A percentile compares a stretch with the other conserved stretches of the same genome.
phyloP scores from a whole-genome alignment of 2,329 filamentous ascomycete species.

The Penicillium sp. region DNA sequence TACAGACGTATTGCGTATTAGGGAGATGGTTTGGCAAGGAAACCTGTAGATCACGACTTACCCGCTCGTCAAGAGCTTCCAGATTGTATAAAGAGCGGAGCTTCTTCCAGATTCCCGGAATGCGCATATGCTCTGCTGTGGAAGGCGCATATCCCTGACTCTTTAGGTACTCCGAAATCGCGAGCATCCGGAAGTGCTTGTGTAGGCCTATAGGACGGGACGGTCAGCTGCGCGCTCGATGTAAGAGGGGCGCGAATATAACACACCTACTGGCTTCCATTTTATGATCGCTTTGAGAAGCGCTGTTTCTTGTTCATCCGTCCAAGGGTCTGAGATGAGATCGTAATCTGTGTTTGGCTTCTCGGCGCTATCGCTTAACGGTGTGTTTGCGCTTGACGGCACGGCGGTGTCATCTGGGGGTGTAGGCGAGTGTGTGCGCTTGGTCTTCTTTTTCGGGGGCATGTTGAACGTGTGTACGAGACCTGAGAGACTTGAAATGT shows the following conservation, averaged over 20 bases:
- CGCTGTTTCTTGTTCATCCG: conserved; percentile 88
- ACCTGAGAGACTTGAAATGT: neutral
- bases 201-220: conserved; percentile 62
- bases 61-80: conserved; percentile 78
- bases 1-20: conserved; percentile 18
- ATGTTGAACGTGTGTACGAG: conserved; percentile 19
- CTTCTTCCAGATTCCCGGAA: conserved; percentile 89
- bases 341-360: conserved; percentile 45
- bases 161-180: conserved; percentile 73
- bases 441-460: conserved; percentile 61
- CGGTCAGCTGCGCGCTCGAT: conserved; percentile 5
- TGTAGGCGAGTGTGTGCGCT: conserved; percentile 36
- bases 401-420: conserved; percentile 29
- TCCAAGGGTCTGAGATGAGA: conserved; percentile 72
- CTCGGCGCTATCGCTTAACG: conserved; percentile 29
- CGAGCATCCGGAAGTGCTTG: conserved; percentile 88
- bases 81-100: conserved; percentile 80
- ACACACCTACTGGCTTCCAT: conserved; percentile 89
- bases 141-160: conserved; percentile 71
- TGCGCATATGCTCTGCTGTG: conserved; percentile 71
- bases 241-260: neutral
- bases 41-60: conserved; percentile 42
- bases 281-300: conserved; percentile 88
- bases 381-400: conserved; percentile 28
- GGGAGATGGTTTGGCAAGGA: conserved; percentile 20